A percentile compares a stretch with the other conserved stretches of the same genome.
These are phyloP conservation scores for Candida incommunis DNA, from an alignment of 805 yeast genomes.

Conservation along the genomic window DNA sequence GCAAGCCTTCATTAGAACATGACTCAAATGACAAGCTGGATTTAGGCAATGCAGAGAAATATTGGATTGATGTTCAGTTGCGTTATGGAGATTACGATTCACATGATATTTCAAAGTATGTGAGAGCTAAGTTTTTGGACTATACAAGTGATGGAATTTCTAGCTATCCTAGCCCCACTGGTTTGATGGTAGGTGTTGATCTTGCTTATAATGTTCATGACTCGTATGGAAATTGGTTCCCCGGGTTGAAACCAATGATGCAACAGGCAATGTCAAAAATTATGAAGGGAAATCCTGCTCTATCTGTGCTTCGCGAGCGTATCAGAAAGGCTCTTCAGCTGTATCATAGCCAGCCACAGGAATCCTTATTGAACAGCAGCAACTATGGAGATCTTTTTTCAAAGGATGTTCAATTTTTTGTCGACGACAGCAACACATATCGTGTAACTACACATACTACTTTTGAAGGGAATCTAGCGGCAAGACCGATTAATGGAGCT, in stretches of 20 bases:
- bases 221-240: constrained; percentile 96
- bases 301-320: constrained; percentile 83
- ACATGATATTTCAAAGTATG: constrained; percentile 88
- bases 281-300: constrained; percentile 89
- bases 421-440: constrained; percentile 91
- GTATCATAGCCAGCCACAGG: constrained; percentile 87
- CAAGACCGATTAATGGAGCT: constrained; percentile 89
- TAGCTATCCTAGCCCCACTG: constrained; percentile 85
- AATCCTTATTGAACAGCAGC: constrained; percentile 74
- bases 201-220: constrained; percentile 92
- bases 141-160: constrained; percentile 80
- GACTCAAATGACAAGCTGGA: constrained; percentile 54
- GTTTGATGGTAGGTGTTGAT: constrained; percentile 81
- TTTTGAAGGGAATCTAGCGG: constrained; percentile 81
- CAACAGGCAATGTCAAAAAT: constrained; percentile 87
- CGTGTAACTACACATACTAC: constrained; percentile 86
- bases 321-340: constrained; percentile 87
- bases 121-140: constrained; percentile 84
- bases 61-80: constrained; percentile 91
- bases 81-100: constrained; percentile 97
- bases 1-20: constrained; percentile 61
- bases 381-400: constrained; percentile 85
- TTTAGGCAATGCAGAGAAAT: constrained; percentile 43
- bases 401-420: constrained; percentile 67
- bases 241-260: constrained; percentile 79